These are phyloP conservation scores for Xylaria polymorpha DNA, from an alignment of 2,329 filamentous ascomycete species.

Conservation along the genomic window DNA sequence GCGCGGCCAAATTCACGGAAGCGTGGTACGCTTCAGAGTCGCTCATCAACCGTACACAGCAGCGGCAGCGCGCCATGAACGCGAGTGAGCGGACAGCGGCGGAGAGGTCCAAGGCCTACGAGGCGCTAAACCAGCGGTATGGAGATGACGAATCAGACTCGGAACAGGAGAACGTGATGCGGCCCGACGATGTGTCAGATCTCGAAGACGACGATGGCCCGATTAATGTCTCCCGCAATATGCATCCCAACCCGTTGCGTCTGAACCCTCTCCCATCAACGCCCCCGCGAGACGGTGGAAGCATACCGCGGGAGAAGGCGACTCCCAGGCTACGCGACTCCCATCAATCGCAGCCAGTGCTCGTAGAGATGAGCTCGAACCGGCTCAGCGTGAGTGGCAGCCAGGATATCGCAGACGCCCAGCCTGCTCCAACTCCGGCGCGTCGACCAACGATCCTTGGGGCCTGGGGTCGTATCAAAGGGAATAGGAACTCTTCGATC, in stretches of 20 bases:
- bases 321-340: conserved; percentile 45
- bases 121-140: conserved; percentile 60
- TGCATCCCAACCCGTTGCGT: conserved; percentile 65
- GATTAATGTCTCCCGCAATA: conserved; percentile 45
- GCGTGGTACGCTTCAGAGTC: conserved; percentile 67
- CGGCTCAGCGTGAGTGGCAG: conserved; percentile 56
- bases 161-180: conserved; percentile 45
- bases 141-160: conserved; percentile 43
- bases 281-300: conserved; percentile 34
- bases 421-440: conserved; percentile 37
- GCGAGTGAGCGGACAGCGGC: conserved; percentile 47
- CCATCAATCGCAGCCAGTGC: conserved; percentile 27
- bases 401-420: conserved; percentile 60
- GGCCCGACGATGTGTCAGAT: conserved; percentile 51
- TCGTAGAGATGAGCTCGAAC: conserved; percentile 61
- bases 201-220: conserved; percentile 57
- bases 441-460: conserved; percentile 35
- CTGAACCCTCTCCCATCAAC: conserved; percentile 56
- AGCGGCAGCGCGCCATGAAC: conserved; percentile 60
- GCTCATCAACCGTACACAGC: conserved; percentile 64
- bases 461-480: conserved; percentile 28
- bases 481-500: conserved; percentile 58
- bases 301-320: conserved; percentile 45
- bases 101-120: conserved; percentile 53
- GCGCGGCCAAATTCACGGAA: conserved; percentile 63